Evolutionary conservation across 2,329 filamentous ascomycete genomes (phyloP).

Genomic region (Cercospora canescens): DNA sequence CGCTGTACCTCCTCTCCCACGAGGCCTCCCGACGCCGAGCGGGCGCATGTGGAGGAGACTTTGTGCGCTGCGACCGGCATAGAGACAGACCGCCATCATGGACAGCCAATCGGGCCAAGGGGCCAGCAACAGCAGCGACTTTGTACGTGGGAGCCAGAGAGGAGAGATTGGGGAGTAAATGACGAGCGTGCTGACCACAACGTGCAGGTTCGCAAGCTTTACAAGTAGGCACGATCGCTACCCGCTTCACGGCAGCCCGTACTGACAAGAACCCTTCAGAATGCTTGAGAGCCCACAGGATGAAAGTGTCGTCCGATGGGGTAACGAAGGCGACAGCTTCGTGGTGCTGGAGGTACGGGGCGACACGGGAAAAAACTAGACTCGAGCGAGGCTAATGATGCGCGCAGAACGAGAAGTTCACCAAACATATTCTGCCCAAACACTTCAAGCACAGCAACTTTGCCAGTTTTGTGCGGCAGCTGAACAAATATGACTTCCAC

Average conservation of each 20-base stretch:
- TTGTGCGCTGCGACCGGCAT: conserved; percentile 6
- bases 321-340: conserved; percentile 91
- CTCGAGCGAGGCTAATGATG: background rate
- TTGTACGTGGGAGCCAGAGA: conserved; percentile 62
- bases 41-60: conserved; percentile 13
- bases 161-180: background rate
- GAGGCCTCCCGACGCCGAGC: conserved; percentile 10
- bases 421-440: conserved; percentile 92
- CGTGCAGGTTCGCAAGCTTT: conserved; percentile 87
- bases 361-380: background rate
- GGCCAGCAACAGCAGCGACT: conserved; percentile 89
- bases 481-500: conserved; percentile 74
- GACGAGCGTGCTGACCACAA: conserved; percentile 12
- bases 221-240: conserved; percentile 70
- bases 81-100: conserved; percentile 36
- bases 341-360: conserved; percentile 84
- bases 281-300: conserved; percentile 97
- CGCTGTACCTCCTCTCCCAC: conserved; percentile 15
- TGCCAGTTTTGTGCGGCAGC: conserved; percentile 72
- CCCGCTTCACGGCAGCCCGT: background rate
- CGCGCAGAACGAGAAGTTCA: conserved; percentile 91
- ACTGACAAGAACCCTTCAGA: conserved; percentile 48
- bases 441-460: conserved; percentile 96
- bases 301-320: conserved; percentile 91
- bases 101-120: conserved; percentile 46